Percentiles rank a stretch among this genome's conserved stretches.
These are phyloP conservation scores for Lactarius tabidus DNA, from an alignment of 768 basidiomycete genomes.

Conservation along the genomic window DNA sequence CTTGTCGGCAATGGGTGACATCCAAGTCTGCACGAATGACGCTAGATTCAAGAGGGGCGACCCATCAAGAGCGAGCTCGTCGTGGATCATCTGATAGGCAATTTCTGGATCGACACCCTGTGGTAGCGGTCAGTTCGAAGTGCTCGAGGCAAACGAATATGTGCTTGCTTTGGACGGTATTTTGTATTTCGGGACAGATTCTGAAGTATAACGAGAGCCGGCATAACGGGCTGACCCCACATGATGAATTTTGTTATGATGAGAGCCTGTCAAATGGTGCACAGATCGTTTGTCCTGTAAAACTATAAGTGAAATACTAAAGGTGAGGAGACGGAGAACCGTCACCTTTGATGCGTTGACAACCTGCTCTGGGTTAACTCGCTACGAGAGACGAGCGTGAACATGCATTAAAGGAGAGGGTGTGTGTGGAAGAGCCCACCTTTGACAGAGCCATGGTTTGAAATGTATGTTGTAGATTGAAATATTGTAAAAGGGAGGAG, in stretches of 20 bases:
- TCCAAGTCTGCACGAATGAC: conserved; percentile 66
- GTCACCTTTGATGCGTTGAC: conserved; percentile 11
- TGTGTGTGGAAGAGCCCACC: background rate
- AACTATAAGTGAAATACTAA: background rate
- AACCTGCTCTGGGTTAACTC: conserved; percentile 23
- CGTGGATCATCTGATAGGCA: conserved; percentile 58
- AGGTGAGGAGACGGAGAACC: background rate
- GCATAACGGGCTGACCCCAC: conserved; percentile 38
- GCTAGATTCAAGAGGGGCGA: conserved; percentile 58
- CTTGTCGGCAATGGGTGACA: conserved; percentile 48
- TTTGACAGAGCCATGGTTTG: conserved; percentile 25
- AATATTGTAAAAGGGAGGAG: background rate
- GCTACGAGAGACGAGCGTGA: conserved; percentile 9
- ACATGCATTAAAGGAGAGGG: background rate
- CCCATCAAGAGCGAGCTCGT: conserved; percentile 57
- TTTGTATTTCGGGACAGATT: conserved; percentile 65
- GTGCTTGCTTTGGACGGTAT: conserved; percentile 49
- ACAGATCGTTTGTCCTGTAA: conserved; percentile 43
- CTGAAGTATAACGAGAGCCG: conserved; percentile 61
- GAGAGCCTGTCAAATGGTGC: conserved; percentile 35
- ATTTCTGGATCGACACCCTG: conserved; percentile 53
- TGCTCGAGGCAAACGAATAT: background rate
- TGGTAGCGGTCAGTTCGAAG: background rate
- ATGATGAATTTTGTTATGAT: conserved; percentile 36
- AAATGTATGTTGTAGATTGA: too few relatives aligned